A percentile compares a stretch with the other conserved stretches of the same genome.
These are phyloP conservation scores for Ilyonectria destructans DNA, from an alignment of 2,329 filamentous ascomycete genomes.

Conservation along the genomic window DNA sequence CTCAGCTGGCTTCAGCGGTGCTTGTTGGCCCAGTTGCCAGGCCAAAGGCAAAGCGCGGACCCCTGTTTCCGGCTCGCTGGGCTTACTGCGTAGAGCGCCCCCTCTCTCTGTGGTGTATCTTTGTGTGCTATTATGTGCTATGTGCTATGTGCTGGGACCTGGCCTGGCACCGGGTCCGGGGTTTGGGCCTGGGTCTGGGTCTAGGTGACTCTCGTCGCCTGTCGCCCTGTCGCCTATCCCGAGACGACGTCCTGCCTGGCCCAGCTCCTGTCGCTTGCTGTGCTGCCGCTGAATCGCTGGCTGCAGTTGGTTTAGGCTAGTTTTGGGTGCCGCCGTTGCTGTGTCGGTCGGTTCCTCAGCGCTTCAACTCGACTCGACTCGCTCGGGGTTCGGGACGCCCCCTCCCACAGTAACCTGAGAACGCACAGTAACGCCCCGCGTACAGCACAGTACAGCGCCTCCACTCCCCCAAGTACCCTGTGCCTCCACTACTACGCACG, in stretches of 20 bases:
- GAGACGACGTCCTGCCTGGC: constrained; percentile 19
- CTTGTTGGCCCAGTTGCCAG: constrained; percentile 31
- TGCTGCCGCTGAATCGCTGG: constrained; percentile 29
- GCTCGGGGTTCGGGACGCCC: constrained; percentile 10
- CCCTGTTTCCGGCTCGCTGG: constrained; percentile 30
- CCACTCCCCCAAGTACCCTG: constrained; percentile 27
- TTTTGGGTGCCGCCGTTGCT: constrained; percentile 47
- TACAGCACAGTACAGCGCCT: constrained; percentile 25
- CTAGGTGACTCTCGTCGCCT: constrained; percentile 25
- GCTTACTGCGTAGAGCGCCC: constrained; percentile 31
- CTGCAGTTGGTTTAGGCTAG: constrained; percentile 30
- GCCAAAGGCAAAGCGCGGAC: constrained; percentile 20
- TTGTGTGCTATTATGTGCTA: constrained; percentile 11
- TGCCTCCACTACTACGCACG: constrained; percentile 33
- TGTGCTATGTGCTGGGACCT: constrained; percentile 16
- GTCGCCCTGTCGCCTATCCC: constrained; percentile 29
- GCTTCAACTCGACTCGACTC: constrained; percentile 17
- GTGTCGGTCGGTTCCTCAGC: constrained; percentile 40
- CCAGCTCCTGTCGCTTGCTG: constrained; percentile 30
- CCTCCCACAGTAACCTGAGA: background rate
- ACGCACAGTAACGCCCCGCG: background rate
- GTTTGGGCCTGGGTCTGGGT: constrained; percentile 15
- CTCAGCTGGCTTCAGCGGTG: background rate
- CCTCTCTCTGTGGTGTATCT: constrained; percentile 6
- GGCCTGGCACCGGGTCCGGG: constrained; percentile 19